phyloP scores from a whole-genome alignment of 2,329 filamentous ascomycete species.

The Stagonosporopsis cucurbitacearum region DNA sequence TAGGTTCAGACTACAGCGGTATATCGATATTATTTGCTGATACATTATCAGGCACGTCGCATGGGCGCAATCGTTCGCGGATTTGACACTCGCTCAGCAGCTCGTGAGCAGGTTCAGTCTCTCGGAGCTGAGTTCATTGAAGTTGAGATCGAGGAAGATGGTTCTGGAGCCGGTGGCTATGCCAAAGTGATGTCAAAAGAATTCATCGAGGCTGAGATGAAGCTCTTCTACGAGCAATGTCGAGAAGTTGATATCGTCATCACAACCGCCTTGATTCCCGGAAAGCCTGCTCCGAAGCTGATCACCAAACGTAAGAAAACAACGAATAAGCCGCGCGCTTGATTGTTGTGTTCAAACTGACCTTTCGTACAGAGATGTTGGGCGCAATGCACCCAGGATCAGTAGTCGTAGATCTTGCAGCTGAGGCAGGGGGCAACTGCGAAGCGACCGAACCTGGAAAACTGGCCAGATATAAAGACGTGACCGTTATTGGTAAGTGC shows the following conservation, averaged over 20 bases:
- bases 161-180: conserved; percentile 83
- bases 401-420: conserved; percentile 85
- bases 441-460: conserved; percentile 79
- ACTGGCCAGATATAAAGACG: conserved; percentile 73
- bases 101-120: conserved; percentile 87
- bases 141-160: conserved; percentile 83
- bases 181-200: conserved; percentile 95
- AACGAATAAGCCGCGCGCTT: background rate
- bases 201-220: conserved; percentile 93
- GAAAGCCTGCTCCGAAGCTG: conserved; percentile 79
- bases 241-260: conserved; percentile 91
- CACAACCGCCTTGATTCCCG: conserved; percentile 90
- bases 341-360: background rate
- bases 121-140: conserved; percentile 90
- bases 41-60: conserved; percentile 65
- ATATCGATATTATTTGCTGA: conserved; percentile 1
- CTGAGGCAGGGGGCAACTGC: conserved; percentile 88
- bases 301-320: conserved; percentile 66
- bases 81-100: conserved; percentile 89
- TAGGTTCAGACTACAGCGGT: conserved; percentile 41
- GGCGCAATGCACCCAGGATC: conserved; percentile 89
- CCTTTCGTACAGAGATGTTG: conserved; percentile 60
- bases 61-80: conserved; percentile 89
- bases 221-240: conserved; percentile 85
- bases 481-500: conserved; percentile 79